These are phyloP conservation scores for Claviceps citrina DNA, from an alignment of 2,329 filamentous ascomycete species.

Conservation along the genomic window DNA sequence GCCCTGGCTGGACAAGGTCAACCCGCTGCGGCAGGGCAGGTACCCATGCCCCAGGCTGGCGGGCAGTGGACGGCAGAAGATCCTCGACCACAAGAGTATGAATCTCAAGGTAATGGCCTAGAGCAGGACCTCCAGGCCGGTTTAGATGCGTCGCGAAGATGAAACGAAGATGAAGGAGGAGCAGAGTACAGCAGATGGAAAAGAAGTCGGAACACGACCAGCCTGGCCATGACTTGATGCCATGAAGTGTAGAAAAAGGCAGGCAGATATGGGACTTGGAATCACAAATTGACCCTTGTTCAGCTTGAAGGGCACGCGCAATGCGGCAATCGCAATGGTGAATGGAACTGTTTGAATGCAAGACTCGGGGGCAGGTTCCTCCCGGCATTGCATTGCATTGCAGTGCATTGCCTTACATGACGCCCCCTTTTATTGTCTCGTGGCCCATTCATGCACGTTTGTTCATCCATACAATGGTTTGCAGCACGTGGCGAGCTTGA, in stretches of 20 bases:
- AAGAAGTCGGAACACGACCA: background rate
- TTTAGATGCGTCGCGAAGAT: conserved; percentile 17
- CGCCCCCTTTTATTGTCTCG: too few relatives aligned
- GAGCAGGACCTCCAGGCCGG: conserved; percentile 44
- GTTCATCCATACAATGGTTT: too few relatives aligned
- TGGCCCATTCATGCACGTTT: too few relatives aligned
- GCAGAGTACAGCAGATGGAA: background rate
- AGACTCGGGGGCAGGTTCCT: too few relatives aligned
- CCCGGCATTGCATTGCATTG: too few relatives aligned
- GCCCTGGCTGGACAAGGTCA: conserved; percentile 21
- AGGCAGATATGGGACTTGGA: too few relatives aligned
- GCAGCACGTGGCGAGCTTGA: too few relatives aligned
- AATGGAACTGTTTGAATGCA: too few relatives aligned
- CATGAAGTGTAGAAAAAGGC: background rate
- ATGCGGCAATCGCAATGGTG: too few relatives aligned
- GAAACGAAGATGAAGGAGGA: background rate
- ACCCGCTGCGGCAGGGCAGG: conserved; percentile 24
- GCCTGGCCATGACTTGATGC: background rate
- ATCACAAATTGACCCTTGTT: too few relatives aligned
- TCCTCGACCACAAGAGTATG: conserved; percentile 44
- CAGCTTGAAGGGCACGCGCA: too few relatives aligned
- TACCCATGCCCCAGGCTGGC: conserved; percentile 36
- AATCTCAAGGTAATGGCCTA: conserved; percentile 31
- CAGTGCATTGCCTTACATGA: too few relatives aligned
- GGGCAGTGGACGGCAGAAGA: conserved; percentile 44